A percentile compares a stretch with the other conserved stretches of the same genome.
Evolutionary conservation across 495 filamentous ascomycete species (phyloP).

Genomic region (Podospora bellae-mahoneyi): DNA sequence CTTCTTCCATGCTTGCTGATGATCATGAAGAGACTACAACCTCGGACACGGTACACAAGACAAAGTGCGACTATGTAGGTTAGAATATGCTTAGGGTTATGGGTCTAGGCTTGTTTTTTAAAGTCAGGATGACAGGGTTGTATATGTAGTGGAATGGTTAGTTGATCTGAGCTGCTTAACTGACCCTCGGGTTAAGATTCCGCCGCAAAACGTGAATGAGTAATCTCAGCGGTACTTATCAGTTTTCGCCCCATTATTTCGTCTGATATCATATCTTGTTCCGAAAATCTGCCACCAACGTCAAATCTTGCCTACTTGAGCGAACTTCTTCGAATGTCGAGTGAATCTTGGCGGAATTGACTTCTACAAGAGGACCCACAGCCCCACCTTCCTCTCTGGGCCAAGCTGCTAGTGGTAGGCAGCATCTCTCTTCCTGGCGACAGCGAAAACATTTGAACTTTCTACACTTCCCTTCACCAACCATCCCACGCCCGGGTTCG

Average conservation of each 20-base stretch:
- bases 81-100: not conserved
- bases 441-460: not conserved
- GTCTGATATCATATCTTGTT: not conserved
- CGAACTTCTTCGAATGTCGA: not conserved
- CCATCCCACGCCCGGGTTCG: not conserved
- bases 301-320: not conserved
- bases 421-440: not conserved
- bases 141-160: not conserved
- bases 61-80: not conserved
- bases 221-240: not conserved
- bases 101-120: not conserved
- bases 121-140: not conserved
- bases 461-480: not conserved
- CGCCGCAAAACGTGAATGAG: not conserved
- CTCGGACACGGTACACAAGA: not conserved
- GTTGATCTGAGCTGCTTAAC: too few relatives aligned
- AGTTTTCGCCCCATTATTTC: not conserved
- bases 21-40: not conserved
- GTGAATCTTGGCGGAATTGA: not conserved
- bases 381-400: not conserved
- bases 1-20: not conserved
- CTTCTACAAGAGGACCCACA: not conserved
- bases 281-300: not conserved
- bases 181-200: not conserved
- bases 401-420: not conserved